Base-by-base conservation (phyloP, 345 rosid genomes). In the Luvunga scandens region DNA sequence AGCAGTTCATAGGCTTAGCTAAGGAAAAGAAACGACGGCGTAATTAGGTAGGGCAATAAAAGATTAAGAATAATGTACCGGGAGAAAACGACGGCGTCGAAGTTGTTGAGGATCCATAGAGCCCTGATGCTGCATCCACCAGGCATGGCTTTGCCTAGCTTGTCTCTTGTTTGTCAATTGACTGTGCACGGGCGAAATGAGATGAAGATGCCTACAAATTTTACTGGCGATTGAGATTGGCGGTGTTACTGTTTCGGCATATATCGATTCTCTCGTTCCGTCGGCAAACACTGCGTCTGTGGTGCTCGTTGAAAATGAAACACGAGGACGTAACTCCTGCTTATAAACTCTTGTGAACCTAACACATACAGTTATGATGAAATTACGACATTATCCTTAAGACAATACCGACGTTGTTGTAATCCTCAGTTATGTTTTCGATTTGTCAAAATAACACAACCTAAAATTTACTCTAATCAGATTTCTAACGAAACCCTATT, bases 41-140 rank as follows among this genome's bases (percentile, higher is more conserved):
- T 12, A 62, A 36, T 67, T 16, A 0, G 8, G 21, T 2, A 69
- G 1, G 5, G 16, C 12, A 31, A 21, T 18, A 31, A 65, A 19
- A 16, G 14, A 27, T 62, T 4, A 53, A 7, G 21, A 66, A 24
- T 71, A 13, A 18, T 45, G 22, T 71, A 93, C 99, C 98, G 89
- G 79, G 99, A 95, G 86, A 90, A 95, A 65, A 95, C 91, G 81
- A 90, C 89, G 79, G 89, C 64, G 77, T 91, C 95, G 71, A 90
- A 87, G 74, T 79, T 90, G 87, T 87, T 88, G 88, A 95, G 87
- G 87, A 87, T 89, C 99, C 99, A 95, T 61, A 95, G 84, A 81
- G 97, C 97, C 80, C 99, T 82, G 71, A 95, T 86, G 77, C 97
- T 80, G 90, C 99, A 92, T 80, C 91, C 84, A 39, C 86, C 80